Conservation (phyloP, 495 filamentous ascomycete genomes). For the Halenospora varia region DNA sequence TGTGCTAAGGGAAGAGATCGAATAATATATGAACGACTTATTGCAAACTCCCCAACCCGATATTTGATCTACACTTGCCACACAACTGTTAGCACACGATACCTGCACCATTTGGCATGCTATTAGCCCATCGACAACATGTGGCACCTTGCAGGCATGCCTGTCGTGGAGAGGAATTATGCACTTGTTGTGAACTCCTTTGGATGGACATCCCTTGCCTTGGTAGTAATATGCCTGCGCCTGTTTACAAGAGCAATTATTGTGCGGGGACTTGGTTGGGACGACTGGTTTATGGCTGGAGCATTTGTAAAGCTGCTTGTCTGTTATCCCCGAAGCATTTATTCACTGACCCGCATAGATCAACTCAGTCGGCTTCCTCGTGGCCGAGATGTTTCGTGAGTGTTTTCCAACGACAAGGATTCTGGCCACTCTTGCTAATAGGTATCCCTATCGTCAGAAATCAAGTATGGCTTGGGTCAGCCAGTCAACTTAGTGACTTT, state of each 20-base stretch:
- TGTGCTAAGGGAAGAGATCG: too few species aligned
- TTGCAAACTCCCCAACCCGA: too few species aligned
- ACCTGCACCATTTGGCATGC: too few species aligned
- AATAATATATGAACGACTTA: too few species aligned
- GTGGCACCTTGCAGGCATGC: slow-evolving; percentile 16
- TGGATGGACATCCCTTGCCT: slow-evolving; percentile 6
- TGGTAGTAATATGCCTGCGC: slow-evolving; percentile 1
- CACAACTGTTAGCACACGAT: too few species aligned
- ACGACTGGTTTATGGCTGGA: slow-evolving; percentile 6
- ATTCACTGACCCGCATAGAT: background rate
- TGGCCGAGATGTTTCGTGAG: too few species aligned
- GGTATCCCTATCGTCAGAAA: too few species aligned
- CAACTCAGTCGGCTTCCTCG: background rate
- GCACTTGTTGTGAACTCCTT: slow-evolving; percentile 8
- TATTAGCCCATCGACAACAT: too few species aligned
- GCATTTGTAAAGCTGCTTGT: background rate
- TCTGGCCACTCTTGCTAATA: too few species aligned
- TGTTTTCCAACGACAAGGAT: too few species aligned
- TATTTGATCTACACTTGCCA: too few species aligned
- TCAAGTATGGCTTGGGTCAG: slow-evolving; percentile 3
- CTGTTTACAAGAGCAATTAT: slow-evolving; percentile 4
- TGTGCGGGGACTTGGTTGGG: slow-evolving; percentile 1
- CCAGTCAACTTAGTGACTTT: background rate
- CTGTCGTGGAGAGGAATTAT: slow-evolving; percentile 18
- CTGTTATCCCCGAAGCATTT: background rate